Conservation (phyloP, 2,329 filamentous ascomycete species). For the Clonostachys rosea region DNA sequence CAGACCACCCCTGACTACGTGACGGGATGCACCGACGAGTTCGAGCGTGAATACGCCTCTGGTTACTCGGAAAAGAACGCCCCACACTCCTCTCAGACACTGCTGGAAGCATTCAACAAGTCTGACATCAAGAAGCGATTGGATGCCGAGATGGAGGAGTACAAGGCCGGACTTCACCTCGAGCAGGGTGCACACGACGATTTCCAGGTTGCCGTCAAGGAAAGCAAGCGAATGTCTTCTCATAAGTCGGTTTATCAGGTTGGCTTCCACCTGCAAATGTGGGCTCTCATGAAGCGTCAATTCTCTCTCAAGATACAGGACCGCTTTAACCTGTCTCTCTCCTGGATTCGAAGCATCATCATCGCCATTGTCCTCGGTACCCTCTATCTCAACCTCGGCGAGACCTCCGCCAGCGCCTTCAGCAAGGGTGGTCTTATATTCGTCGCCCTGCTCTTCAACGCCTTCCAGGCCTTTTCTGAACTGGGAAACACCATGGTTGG, state of each 20-base stretch:
- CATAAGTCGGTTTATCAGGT: slow-evolving; percentile 77
- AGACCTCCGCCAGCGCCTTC: slow-evolving; percentile 67
- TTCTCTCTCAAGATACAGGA: slow-evolving; percentile 86
- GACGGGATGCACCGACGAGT: slow-evolving; percentile 79
- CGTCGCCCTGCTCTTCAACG: slow-evolving; percentile 76
- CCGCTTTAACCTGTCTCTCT: slow-evolving; percentile 69
- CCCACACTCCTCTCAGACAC: slow-evolving; percentile 61
- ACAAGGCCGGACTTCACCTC: slow-evolving; percentile 58
- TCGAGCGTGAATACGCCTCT: slow-evolving; percentile 70
- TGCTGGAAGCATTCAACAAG: slow-evolving; percentile 65
- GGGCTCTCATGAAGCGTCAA: slow-evolving; percentile 78
- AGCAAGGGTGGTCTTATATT: slow-evolving; percentile 79
- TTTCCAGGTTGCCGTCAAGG: slow-evolving; percentile 69
- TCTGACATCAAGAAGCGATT: slow-evolving; percentile 56
- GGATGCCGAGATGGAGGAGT: slow-evolving; percentile 62
- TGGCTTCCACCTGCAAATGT: slow-evolving; percentile 78
- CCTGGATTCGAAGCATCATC: slow-evolving; percentile 64
- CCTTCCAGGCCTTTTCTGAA: slow-evolving; percentile 82
- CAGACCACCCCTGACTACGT: slow-evolving; percentile 81
- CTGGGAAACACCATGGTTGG: slow-evolving; percentile 71
- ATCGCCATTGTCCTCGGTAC: slow-evolving; percentile 78
- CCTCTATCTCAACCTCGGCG: slow-evolving; percentile 67
- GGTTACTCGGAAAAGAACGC: slow-evolving; percentile 63
- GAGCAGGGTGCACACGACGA: slow-evolving; percentile 69
- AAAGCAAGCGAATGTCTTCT: slow-evolving; percentile 73